phyloP scores from a whole-genome alignment of 257 asterid species.

The Craterostigma plantagineum region DNA sequence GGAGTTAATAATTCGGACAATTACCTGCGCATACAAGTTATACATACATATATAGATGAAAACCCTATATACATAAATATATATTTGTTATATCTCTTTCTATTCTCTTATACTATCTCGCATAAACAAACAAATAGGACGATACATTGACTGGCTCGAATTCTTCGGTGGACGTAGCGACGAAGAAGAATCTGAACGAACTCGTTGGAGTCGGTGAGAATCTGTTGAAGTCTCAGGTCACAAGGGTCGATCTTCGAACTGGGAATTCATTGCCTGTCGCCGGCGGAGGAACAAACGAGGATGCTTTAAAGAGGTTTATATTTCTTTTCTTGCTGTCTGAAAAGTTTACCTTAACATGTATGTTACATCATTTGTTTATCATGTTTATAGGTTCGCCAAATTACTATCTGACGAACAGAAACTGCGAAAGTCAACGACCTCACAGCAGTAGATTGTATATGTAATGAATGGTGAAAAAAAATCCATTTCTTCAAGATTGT shows the following conservation, averaged over 20 bases:
- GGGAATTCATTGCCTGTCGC: constrained; percentile 21
- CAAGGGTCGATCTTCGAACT: constrained; percentile 25
- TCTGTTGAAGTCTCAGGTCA: constrained; percentile 16
- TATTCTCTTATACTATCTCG: neutral
- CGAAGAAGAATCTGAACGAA: constrained; percentile 24
- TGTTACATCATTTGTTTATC: no score
- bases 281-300: constrained; percentile 37
- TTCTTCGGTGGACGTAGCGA: constrained; percentile 21
- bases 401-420: constrained; percentile 25
- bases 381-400: constrained; percentile 30
- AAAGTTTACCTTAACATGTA: neutral
- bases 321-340: neutral
- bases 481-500: no score
- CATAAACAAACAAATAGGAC: constrained; percentile 15
- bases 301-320: constrained; percentile 25
- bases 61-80: neutral
- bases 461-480: no score
- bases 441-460: neutral
- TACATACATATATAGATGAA: neutral
- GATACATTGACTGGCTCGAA: constrained; percentile 16
- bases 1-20: neutral
- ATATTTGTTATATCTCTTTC: neutral
- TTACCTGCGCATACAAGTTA: constrained; percentile 5
- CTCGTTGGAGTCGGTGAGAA: constrained; percentile 24
- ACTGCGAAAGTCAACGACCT: constrained; percentile 13